Conservation (phyloP, 257 asterid genomes). For the Fraxinus cuspidata region DNA sequence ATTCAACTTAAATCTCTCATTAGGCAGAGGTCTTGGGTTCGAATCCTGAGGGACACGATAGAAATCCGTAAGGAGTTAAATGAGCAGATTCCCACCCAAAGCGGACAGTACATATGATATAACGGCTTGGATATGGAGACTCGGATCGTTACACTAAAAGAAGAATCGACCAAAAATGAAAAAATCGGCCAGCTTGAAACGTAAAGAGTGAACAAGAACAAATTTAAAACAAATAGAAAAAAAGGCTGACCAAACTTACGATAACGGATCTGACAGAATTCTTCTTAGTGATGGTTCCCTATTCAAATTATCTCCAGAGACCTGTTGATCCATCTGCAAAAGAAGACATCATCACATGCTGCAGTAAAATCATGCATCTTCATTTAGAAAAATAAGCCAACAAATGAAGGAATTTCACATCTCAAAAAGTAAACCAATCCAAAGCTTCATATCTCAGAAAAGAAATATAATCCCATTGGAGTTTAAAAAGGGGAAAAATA, state of each 20-base stretch:
- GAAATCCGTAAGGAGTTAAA: too few species aligned
- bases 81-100: too few species aligned
- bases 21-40: too few species aligned
- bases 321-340: slow-evolving; percentile 60
- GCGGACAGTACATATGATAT: too few species aligned
- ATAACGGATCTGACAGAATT: slow-evolving; percentile 85
- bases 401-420: slow-evolving; percentile 2
- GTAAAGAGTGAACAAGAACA: background rate
- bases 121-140: too few species aligned
- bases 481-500: background rate
- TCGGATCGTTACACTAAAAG: too few species aligned
- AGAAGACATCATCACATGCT: slow-evolving; percentile 37
- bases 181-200: background rate
- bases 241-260: slow-evolving; percentile 62
- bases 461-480: background rate
- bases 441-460: slow-evolving; percentile 16
- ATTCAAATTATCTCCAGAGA: slow-evolving; percentile 57
- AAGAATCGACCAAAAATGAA: background rate
- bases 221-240: background rate
- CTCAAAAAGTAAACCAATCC: slow-evolving; percentile 15
- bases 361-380: slow-evolving; percentile 26
- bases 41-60: too few species aligned
- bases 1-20: too few species aligned
- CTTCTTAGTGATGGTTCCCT: slow-evolving; percentile 88
- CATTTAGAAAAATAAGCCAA: slow-evolving; percentile 12